These are phyloP conservation scores for Asparagopsis taxiformis DNA, from an alignment of 31 red algal genomes.

Conservation along the genomic window DNA sequence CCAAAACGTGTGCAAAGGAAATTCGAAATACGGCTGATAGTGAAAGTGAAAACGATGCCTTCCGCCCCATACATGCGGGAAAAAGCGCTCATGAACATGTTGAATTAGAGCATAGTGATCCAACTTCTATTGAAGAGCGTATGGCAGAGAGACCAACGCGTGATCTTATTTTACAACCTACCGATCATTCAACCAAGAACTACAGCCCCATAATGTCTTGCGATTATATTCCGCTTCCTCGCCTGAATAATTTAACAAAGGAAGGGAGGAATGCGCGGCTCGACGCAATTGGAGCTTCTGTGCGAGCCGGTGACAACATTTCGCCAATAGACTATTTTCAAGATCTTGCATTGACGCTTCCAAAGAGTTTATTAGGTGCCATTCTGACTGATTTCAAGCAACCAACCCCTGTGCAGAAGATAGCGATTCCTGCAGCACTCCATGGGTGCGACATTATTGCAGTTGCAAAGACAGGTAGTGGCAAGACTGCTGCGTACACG, in stretches of 20 bases:
- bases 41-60: conserved; percentile 12
- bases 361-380: conserved; percentile 3
- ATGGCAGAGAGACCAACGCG: background rate
- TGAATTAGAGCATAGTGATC: background rate
- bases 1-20: background rate
- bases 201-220: background rate
- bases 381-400: conserved; percentile 19
- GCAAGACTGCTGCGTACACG: conserved; percentile 79
- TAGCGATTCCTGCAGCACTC: conserved; percentile 54
- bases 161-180: conserved; percentile 7
- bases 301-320: background rate
- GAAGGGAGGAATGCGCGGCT: background rate
- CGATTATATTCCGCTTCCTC: conserved; percentile 5
- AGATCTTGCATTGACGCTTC: conserved; percentile 37
- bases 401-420: conserved; percentile 71
- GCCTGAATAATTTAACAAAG: background rate
- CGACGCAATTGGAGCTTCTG: background rate
- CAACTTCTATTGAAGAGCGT: background rate
- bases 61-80: background rate
- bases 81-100: background rate
- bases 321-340: conserved; percentile 34
- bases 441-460: conserved; percentile 53
- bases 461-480: conserved; percentile 83
- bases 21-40: background rate
- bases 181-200: conserved; percentile 12